phyloP scores from a whole-genome alignment of 1,284 basidiomycete species.

The Austroboletus novae-zelandiae region DNA sequence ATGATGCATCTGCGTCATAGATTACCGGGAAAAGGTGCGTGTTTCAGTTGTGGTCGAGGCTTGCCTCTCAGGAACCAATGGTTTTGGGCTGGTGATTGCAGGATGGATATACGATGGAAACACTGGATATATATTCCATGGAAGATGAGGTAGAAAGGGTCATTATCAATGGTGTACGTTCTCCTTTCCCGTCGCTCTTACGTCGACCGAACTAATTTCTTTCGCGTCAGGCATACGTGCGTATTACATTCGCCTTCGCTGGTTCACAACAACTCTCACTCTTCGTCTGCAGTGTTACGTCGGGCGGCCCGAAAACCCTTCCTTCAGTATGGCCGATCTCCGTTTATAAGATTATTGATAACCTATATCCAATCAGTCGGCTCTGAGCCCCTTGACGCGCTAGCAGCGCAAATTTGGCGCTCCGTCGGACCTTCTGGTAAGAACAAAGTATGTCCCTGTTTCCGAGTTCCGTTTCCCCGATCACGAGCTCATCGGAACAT shows the following conservation, averaged over 20 bases:
- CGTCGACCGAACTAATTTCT: neutral
- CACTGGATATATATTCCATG: constrained; percentile 48
- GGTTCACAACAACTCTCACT: too few relatives aligned
- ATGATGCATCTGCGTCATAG: constrained; percentile 32
- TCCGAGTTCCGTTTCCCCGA: neutral
- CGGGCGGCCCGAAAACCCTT: constrained; percentile 60
- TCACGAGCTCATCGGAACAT: neutral
- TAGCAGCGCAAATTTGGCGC: constrained; percentile 69
- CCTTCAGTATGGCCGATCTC: constrained; percentile 45
- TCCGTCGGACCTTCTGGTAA: constrained; percentile 80
- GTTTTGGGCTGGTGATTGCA: constrained; percentile 18
- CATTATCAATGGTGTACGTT: constrained; percentile 40
- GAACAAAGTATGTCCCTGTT: constrained; percentile 60
- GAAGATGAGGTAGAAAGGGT: constrained; percentile 46
- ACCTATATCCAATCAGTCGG: constrained; percentile 51
- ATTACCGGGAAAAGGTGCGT: constrained; percentile 77
- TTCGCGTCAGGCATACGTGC: constrained; percentile 19
- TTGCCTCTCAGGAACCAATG: neutral
- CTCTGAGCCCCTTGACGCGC: constrained; percentile 66
- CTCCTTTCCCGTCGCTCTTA: neutral
- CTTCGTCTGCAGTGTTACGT: constrained; percentile 53
- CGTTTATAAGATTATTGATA: neutral
- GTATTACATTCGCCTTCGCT: neutral
- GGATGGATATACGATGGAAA: constrained; percentile 59
- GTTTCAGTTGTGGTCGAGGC: neutral